Evolutionary conservation across 2,329 filamentous ascomycete species (phyloP), one percentile per base, ranked within the genome.

Genomic region (Monosporascus cannonballus): DNA sequence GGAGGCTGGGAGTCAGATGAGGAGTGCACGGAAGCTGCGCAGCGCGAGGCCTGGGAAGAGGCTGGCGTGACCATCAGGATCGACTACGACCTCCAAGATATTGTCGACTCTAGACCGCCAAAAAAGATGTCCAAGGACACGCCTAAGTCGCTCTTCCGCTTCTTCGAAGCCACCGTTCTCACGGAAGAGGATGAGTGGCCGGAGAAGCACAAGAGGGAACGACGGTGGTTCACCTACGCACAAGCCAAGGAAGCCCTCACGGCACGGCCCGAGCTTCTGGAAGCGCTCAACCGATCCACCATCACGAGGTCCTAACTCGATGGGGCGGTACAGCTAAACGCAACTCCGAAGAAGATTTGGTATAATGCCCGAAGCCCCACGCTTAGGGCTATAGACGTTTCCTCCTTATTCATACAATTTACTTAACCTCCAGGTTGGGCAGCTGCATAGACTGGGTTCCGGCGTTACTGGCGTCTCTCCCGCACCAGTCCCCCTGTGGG

Each of bases 1-100:
- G 94, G 94, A 67, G 94, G 94, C 55, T 99, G 94, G 92, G 94
- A 99, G 72, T 87, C 85, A 36, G 94, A 99, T 71, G 94, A 99
- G 74, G 83, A 86, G 56, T 94, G 89, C 58, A 84, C 87, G 56
- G 83, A 93, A 69, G 89, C 94, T 53, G 94, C 94, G 52, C 73
- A 87, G 77, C 77, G 94, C 61, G 94, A 99, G 72, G 94, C 94
- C 56, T 97, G 94, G 94, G 94, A 97, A 75, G 94, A 97, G 75
- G 94, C 92, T 42, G 94, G 94, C 64, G 95, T 97, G 65, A 79
- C 88, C 64, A 89, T 93, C 71, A 86, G 83, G 54, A 86, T 96
- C 70, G 85, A 87, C 63, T 87, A 86, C 68, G 90, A 96, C 70
- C 80, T 99, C 49, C 92, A 92, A 58, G 81, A 87, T 59, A 96